A percentile compares a stretch with the other conserved stretches of the same genome.
Conservation (phyloP, 306 rosid genomes). For the Rosa chinensis region DNA sequence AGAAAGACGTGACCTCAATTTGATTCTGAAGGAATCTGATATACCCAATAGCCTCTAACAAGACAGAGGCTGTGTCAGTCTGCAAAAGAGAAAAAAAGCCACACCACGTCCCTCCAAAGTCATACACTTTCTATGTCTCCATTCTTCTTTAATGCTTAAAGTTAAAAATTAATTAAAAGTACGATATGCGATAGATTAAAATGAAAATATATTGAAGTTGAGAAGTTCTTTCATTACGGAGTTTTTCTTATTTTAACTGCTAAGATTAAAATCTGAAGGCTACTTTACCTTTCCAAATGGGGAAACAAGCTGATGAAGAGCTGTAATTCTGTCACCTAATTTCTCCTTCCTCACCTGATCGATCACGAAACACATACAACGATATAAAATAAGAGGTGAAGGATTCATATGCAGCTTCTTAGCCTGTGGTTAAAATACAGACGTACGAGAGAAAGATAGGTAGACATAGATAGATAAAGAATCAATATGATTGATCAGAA, state of each 20-base stretch:
- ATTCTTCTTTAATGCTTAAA: conserved; percentile 35
- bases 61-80: conserved; percentile 99
- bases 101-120: conserved; percentile 50
- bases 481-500: conserved; percentile 47
- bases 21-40: conserved; percentile 99
- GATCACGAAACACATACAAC: neutral
- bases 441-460: neutral
- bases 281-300: conserved; percentile 92
- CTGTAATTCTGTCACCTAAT: conserved; percentile 96
- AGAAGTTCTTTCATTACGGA: neutral
- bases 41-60: conserved; percentile 99
- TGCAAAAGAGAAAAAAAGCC: conserved; percentile 59
- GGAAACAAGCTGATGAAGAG: conserved; percentile 98
- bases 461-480: conserved; percentile 39
- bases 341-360: conserved; percentile 98
- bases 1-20: conserved; percentile 81
- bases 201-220: neutral
- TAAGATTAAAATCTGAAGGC: neutral
- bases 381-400: conserved; percentile 8
- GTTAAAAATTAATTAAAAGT: neutral
- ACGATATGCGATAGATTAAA: neutral
- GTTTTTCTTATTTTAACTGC: neutral
- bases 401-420: neutral
- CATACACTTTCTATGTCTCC: conserved; percentile 26
- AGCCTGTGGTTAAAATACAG: conserved; percentile 14